Percentiles rank a stretch among this genome's conserved stretches.
Evolutionary conservation across 305 asterid species (phyloP).

Genomic region (Solanum hybrid): DNA sequence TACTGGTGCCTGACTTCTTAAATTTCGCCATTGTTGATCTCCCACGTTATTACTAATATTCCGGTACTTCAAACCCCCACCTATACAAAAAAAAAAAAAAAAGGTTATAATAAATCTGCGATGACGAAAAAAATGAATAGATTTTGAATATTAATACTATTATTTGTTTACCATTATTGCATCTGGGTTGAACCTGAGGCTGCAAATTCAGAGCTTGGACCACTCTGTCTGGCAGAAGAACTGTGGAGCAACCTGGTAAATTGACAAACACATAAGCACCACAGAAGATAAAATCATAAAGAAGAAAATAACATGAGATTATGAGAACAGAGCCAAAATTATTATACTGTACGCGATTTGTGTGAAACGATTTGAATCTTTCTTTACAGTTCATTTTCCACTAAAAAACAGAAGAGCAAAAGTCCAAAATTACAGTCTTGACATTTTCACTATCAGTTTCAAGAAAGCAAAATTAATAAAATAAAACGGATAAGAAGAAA

Average conservation of each 20-base stretch:
- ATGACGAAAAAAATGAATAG: accelerated
- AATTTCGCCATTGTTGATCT: conserved; percentile 21
- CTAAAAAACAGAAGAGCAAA: background rate
- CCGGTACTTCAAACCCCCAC: conserved; percentile 1
- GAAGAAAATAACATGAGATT: background rate
- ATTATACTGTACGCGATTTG: background rate
- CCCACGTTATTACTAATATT: background rate
- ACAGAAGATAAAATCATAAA: background rate
- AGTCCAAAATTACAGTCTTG: background rate
- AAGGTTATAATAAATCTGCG: background rate
- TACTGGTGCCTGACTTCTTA: background rate
- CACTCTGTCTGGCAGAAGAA: conserved; percentile 53
- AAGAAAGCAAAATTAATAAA: background rate
- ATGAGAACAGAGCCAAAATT: background rate
- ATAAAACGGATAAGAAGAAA: background rate
- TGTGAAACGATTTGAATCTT: background rate
- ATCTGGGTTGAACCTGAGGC: conserved; percentile 14
- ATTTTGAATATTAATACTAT: background rate
- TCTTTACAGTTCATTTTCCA: background rate
- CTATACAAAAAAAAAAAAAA: background rate
- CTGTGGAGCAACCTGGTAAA: conserved; percentile 42
- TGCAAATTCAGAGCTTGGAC: conserved; percentile 58
- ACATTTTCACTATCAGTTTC: background rate
- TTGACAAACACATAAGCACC: background rate
- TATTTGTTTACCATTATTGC: background rate